phyloP scores from a whole-genome alignment of 495 filamentous ascomycete genomes.

The Haplographium delicatum region DNA sequence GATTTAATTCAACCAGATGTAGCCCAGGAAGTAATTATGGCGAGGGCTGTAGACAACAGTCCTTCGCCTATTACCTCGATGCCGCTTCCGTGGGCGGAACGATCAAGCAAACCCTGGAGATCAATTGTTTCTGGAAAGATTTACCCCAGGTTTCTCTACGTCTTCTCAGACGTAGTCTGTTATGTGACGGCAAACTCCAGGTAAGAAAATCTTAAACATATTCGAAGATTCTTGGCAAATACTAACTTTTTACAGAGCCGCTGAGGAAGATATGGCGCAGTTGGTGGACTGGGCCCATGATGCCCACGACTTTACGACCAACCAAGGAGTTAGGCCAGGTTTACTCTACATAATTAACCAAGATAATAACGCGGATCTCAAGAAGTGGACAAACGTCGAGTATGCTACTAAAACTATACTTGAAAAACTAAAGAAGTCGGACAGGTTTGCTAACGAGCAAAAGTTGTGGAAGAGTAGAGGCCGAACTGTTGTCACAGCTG shows the following conservation, averaged over 20 bases:
- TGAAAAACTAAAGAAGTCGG: background rate
- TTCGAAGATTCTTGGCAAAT: too few relatives aligned
- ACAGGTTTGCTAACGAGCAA: background rate
- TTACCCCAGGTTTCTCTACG: background rate
- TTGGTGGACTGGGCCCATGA: constrained; percentile 1
- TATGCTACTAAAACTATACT: background rate
- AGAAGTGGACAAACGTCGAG: background rate
- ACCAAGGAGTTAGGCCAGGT: background rate
- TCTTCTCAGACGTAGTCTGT: background rate
- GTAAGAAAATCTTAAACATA: too few relatives aligned
- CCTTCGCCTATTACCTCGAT: background rate
- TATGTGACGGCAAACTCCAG: constrained; percentile 1
- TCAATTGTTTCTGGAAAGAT: background rate
- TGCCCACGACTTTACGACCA: constrained; percentile 2
- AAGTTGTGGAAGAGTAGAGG: background rate
- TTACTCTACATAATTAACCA: constrained; percentile 3
- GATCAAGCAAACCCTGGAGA: background rate
- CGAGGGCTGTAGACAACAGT: background rate
- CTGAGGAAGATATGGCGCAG: constrained; percentile 2
- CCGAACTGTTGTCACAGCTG: background rate
- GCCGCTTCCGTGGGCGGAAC: constrained; percentile 2
- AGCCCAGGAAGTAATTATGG: background rate
- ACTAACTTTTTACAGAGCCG: background rate
- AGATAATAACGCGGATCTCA: background rate
- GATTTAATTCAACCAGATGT: background rate